Evolutionary conservation across 228 moss, liverwort and hornwort species (phyloP).

Genomic region (Sphagnum magellanicum): DNA sequence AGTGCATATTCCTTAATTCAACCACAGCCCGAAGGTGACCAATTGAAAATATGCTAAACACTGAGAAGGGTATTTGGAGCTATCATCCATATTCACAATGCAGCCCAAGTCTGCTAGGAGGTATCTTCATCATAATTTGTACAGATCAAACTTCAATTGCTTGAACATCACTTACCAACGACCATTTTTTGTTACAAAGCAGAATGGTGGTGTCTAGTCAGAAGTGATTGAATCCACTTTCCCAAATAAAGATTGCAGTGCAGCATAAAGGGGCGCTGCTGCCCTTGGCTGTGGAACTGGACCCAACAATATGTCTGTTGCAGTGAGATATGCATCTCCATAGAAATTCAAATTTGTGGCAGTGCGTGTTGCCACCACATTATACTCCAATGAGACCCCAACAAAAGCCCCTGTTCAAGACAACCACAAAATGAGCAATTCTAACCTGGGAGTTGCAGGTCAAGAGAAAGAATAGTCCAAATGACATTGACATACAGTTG

Average conservation of each 20-base stretch:
- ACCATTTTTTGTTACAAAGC: too few species aligned
- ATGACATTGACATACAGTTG: not conserved
- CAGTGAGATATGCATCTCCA: conserved; percentile 30
- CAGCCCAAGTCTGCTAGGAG: too few species aligned
- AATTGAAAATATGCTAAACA: too few species aligned
- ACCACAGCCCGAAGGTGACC: too few species aligned
- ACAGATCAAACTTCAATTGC: too few species aligned
- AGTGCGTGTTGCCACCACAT: conserved; percentile 48
- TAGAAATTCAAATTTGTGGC: conserved; percentile 41
- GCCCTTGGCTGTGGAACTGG: conserved; percentile 43
- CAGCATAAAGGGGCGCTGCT: conserved; percentile 51
- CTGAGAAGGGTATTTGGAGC: too few species aligned
- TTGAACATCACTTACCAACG: too few species aligned
- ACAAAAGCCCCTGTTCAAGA: conserved; percentile 43
- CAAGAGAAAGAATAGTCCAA: not conserved
- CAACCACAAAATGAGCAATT: not conserved
- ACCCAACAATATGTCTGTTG: conserved; percentile 48
- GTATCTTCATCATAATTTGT: too few species aligned
- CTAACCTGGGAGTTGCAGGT: not conserved
- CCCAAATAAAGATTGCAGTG: conserved; percentile 41
- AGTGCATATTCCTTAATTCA: too few species aligned
- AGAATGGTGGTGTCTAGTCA: too few species aligned
- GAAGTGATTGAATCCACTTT: not conserved
- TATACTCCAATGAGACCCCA: conserved; percentile 58
- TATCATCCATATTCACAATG: too few species aligned